Evolutionary conservation across 768 basidiomycete species (phyloP).

Genomic region (Ephemerocybe angulata): DNA sequence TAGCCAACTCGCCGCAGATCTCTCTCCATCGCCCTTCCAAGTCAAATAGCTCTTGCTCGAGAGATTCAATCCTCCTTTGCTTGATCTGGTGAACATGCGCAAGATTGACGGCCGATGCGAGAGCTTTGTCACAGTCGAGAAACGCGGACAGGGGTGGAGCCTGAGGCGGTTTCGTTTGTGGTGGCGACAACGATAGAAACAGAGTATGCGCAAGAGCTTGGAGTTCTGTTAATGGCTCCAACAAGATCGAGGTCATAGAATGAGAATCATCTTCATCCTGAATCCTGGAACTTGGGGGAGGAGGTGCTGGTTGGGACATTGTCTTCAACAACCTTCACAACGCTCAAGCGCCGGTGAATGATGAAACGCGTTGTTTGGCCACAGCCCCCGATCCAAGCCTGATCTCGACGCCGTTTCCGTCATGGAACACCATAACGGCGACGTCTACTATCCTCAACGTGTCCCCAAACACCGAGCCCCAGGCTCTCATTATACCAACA

Average conservation of each 20-base stretch:
- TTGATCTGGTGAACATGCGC: constrained; percentile 72
- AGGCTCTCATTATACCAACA: neutral
- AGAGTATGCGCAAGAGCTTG: constrained; percentile 64
- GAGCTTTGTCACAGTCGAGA: constrained; percentile 55
- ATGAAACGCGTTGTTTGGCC: neutral
- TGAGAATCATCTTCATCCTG: constrained; percentile 16
- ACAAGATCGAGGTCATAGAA: constrained; percentile 62
- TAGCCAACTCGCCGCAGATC: constrained; percentile 61
- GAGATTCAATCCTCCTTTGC: constrained; percentile 67
- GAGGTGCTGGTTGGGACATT: neutral
- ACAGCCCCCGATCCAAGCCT: neutral
- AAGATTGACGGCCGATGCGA: constrained; percentile 63
- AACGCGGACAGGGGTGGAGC: constrained; percentile 59
- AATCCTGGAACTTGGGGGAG: neutral
- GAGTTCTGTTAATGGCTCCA: constrained; percentile 58
- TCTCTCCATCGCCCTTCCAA: constrained; percentile 67
- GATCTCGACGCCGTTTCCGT: neutral
- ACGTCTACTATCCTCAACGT: neutral
- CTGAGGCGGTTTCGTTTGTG: constrained; percentile 59
- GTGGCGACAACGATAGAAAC: constrained; percentile 70
- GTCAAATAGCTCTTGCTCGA: constrained; percentile 67
- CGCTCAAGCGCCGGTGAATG: neutral
- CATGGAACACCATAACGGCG: neutral
- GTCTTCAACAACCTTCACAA: no score
- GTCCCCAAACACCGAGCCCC: neutral